Evolutionary conservation across 108 stramenopile species (phyloP), one percentile per base, ranked within the genome.

Genomic region (Bacterosira constricta): DNA sequence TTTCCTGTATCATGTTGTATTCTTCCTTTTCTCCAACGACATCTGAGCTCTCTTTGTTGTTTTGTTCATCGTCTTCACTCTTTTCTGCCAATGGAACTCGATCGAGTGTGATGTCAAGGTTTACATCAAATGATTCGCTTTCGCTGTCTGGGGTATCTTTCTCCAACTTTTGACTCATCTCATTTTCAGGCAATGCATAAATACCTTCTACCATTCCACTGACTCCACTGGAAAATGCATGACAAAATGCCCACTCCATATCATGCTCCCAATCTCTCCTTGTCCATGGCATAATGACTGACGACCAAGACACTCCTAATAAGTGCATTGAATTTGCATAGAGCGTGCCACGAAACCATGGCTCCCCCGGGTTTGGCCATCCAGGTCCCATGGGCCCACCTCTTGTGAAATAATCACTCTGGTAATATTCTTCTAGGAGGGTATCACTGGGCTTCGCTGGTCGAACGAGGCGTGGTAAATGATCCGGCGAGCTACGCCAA

Each of bases 371-470:
- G 15, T 32, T 55, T 26, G 67, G 60, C 75, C 75, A 76, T 46
- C 75, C 75, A 0, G 50, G 75, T 3, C 75, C 75, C 2, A 76
- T 29, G 4, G 66, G 75, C 1, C 75, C 75, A 52, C 75, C 75
- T 54, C 62, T 61, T 26, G 66, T 63, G 30, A 60, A 68, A 44
- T 76, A 76, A 25, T 76, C 75, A 26, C 41, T 31, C 1, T 67
- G 66, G 26, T 37, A 37, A 61, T 56, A 35, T 18, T 47, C 46
- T 8, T 47, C 57, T n/a, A 37, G 11, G 26, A 12, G 20, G 46
- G 44, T 20, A 34, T 18, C 17, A 23, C 32, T 69, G 44, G 27
- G 12, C 49, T 25, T 51, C 27, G 9, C 10, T 11, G 75, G 66
- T 26, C n/a, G 25, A 5, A 68, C 59, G 3, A 68, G 44, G 3